Conservation (phyloP, 2,329 filamentous ascomycete species). For the Xylogone sp. region DNA sequence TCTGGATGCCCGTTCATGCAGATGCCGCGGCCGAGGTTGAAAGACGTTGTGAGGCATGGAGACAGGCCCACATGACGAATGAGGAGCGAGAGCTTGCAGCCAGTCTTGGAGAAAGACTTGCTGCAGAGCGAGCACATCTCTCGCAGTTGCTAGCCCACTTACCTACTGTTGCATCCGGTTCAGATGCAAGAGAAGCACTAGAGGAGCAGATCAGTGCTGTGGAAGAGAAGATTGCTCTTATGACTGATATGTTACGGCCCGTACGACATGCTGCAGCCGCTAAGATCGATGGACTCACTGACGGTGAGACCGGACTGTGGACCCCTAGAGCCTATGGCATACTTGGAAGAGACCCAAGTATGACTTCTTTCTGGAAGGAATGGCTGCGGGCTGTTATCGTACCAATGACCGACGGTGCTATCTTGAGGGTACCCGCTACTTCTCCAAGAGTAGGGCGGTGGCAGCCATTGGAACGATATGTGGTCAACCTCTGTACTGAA, state of each 20-base stretch:
- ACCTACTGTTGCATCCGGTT: slow-evolving; percentile 76
- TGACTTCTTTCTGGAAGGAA: slow-evolving; percentile 96
- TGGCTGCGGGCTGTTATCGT: slow-evolving; percentile 94
- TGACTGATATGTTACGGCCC: slow-evolving; percentile 92
- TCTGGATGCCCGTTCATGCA: slow-evolving; percentile 85
- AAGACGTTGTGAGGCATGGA: slow-evolving; percentile 78
- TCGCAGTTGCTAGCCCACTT: slow-evolving; percentile 83
- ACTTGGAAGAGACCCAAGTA: slow-evolving; percentile 75
- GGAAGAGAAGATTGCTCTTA: slow-evolving; percentile 94
- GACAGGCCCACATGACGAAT: slow-evolving; percentile 81
- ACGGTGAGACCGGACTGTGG: slow-evolving; percentile 95
- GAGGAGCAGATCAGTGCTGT: slow-evolving; percentile 95
- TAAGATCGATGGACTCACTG: slow-evolving; percentile 94
- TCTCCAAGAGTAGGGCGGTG: slow-evolving; percentile 90
- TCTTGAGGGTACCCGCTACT: slow-evolving; percentile 79
- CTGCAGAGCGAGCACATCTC: slow-evolving; percentile 81
- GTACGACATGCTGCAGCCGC: slow-evolving; percentile 91
- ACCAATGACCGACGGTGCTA: slow-evolving; percentile 85
- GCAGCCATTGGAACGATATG: slow-evolving; percentile 95
- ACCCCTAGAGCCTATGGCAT: slow-evolving; percentile 91
- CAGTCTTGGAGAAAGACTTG: slow-evolving; percentile 84
- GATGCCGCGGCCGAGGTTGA: slow-evolving; percentile 82
- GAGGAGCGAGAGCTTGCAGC: slow-evolving; percentile 89
- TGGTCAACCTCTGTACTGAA: slow-evolving; percentile 94
- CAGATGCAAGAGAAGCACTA: slow-evolving; percentile 73